Evolutionary conservation across 1,284 basidiomycete species (phyloP), one percentile per base, ranked within the genome.

Genomic region (Chalciporus piperatoides): DNA sequence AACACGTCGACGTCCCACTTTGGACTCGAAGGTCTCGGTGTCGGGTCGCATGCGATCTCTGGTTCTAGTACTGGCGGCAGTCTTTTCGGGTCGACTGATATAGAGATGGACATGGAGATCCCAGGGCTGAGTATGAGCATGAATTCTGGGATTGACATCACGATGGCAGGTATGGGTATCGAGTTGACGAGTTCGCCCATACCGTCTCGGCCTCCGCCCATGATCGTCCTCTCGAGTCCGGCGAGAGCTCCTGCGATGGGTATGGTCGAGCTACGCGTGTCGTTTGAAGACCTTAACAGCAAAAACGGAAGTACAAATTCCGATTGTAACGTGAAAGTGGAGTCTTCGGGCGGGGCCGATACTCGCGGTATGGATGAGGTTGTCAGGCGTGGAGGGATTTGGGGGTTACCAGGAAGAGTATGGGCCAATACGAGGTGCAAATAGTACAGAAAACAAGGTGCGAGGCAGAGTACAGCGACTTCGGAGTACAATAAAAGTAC

Each of bases 61-160:
- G 65, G 53, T 39, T 59, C 54, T 8, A 59, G 63, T 27, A 56
- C 51, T 24, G 38, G 54, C 41, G 65, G 53, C 28, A 63, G 67
- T 46, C 62, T 69, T 6, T 65, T 65, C 43, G 67, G 67, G 23
- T 58, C 64, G 3, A 61, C 64, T 4, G 67, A 69, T 46, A 64
- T 69, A 41, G 64, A 68, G 15, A 65, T 65, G 60, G 64, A 65
- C 10, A 65, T 65, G 64, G 67, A 69, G 42, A 65, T 65, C 21
- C 64, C 64, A 15, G 64, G 64, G 14, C 21, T 65, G 45, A 68
- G 64, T 30, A 65, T 69, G 64, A 68, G 67, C 35, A 69, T 65
- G 63, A 64, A 62, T 38, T 49, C 61, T 28, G 54, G 54, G 4
- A 60, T 68, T 49, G 63, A 63, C 21, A 60, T 62, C 4, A 51